Conservation (phyloP, 805 yeast genomes). For the Ogataea trehaloabstinens region DNA sequence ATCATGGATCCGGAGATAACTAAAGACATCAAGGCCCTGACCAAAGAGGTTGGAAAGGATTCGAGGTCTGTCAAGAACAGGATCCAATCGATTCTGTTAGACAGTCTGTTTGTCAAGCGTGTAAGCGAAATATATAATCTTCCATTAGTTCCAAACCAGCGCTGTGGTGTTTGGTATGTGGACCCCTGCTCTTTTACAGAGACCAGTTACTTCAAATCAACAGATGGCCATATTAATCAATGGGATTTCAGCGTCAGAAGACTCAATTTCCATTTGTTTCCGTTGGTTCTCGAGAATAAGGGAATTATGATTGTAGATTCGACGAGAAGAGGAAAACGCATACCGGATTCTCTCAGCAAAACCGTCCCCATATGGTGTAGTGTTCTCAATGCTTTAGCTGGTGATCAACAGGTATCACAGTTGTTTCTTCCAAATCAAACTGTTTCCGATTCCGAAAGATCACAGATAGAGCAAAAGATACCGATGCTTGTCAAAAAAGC, state of each 20-base stretch:
- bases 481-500: slow-evolving; percentile 49
- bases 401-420: slow-evolving; percentile 5
- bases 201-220: slow-evolving; percentile 78
- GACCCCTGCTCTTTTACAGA: slow-evolving; percentile 40
- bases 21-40: slow-evolving; percentile 17
- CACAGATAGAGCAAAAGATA: slow-evolving; percentile 45
- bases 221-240: slow-evolving; percentile 83
- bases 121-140: slow-evolving; percentile 35
- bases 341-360: slow-evolving; percentile 86
- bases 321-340: slow-evolving; percentile 76
- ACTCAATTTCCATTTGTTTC: slow-evolving; percentile 68
- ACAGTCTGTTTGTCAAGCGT: slow-evolving; percentile 47
- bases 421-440: slow-evolving; percentile 50
- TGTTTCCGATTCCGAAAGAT: slow-evolving; percentile 56
- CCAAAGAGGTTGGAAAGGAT: slow-evolving; percentile 44
- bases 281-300: slow-evolving; percentile 36
- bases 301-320: slow-evolving; percentile 75
- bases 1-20: slow-evolving; percentile 18
- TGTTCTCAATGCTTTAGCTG: slow-evolving; percentile 12
- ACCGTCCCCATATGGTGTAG: slow-evolving; percentile 80
- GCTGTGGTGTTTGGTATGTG: slow-evolving; percentile 88
- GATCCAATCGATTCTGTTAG: slow-evolving; percentile 68
- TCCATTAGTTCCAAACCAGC: slow-evolving; percentile 68
- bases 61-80: slow-evolving; percentile 56
- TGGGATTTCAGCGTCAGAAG: slow-evolving; percentile 79